Evolutionary conservation across 164 flowering plant genomes (phyloP), one percentile per base, ranked within the genome.

Genomic region (Platanus orientalis): DNA sequence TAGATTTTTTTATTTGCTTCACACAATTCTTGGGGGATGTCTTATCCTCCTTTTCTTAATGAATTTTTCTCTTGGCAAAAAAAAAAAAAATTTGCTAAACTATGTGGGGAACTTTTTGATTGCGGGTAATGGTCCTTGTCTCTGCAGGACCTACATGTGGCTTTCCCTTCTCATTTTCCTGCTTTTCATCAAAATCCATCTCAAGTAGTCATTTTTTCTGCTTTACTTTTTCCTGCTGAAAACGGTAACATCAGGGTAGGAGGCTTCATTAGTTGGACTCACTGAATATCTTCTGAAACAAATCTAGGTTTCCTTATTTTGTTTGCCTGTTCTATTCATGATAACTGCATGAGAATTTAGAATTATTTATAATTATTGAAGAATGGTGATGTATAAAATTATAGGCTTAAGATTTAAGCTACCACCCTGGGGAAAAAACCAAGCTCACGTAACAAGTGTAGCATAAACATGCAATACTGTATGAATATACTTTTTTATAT

Each of bases 111-210:
- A 14, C 20, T 62, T 62, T 51, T 50, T 51, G 21, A 52, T 61
- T 50, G 27, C 47, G 27, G 47, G n/a, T 25, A n/a, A n/a, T 36
- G 65, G 29, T 20, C 27, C 60, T 27, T 28, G 27, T 55, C 13
- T 55, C 16, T 51, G 48, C 23, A 54, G 53, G 44, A 45, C 28
- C 54, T 40, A 50, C 20, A 26, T 44, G 27, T 45, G 62, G n/a
- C 47, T 42, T 68, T 25, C 63, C 67, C 45, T 52, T 27, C 60
- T 50, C 55, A 4, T 23, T 16, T 44, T 48, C 7, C 17, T 24
- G 36, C 11, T 61, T 61, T 50, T 40, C 32, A 32, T 27, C 12
- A 4, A 14, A 30, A 29, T 26, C 20, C 12, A n/a, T 42, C 39
- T 39, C 25, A 50, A n/a, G 40, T 45, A 34, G 32, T 51, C 20